These are phyloP conservation scores for Arthroderma uncinatum DNA, from an alignment of 2,329 filamentous ascomycete genomes.

Conservation along the genomic window DNA sequence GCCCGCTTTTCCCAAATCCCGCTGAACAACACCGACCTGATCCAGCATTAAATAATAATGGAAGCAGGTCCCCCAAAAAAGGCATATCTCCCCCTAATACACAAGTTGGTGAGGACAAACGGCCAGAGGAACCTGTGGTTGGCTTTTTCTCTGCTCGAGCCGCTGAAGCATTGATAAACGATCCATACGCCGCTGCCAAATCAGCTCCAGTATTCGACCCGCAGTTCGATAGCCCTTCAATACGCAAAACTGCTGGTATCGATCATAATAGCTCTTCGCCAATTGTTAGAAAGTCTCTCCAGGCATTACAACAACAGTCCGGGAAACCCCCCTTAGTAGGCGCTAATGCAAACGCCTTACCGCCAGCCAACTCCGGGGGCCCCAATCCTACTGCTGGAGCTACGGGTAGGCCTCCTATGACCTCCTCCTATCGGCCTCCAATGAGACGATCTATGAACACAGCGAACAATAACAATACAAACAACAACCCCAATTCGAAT, in stretches of 20 bases:
- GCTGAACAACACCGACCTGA: conserved; percentile 17
- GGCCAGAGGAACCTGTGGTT: conserved; percentile 32
- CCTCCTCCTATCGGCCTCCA: conserved; percentile 35
- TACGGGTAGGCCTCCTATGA: conserved; percentile 24
- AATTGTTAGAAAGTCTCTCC: conserved; percentile 39
- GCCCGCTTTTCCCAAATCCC: conserved; percentile 15
- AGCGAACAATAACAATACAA: conserved; percentile 15
- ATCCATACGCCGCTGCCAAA: conserved; percentile 34
- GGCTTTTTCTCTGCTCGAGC: conserved; percentile 63
- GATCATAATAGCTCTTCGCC: conserved; percentile 71
- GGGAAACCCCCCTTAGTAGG: background rate
- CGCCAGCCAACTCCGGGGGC: background rate
- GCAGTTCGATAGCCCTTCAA: conserved; percentile 67
- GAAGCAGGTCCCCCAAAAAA: conserved; percentile 7
- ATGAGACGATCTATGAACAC: conserved; percentile 32
- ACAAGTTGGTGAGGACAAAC: conserved; percentile 17
- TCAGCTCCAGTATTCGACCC: conserved; percentile 55
- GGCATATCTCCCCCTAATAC: conserved; percentile 20
- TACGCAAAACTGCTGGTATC: conserved; percentile 77
- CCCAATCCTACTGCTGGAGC: conserved; percentile 19
- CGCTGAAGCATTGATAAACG: conserved; percentile 46
- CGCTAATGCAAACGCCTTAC: background rate
- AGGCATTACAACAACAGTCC: conserved; percentile 10
- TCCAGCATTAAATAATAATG: conserved; percentile 7
- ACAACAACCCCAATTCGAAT: background rate